Percentiles rank a stretch among this genome's conserved stretches.
phyloP scores from a whole-genome alignment of 345 rosid species.

The Pistacia atlantica region DNA sequence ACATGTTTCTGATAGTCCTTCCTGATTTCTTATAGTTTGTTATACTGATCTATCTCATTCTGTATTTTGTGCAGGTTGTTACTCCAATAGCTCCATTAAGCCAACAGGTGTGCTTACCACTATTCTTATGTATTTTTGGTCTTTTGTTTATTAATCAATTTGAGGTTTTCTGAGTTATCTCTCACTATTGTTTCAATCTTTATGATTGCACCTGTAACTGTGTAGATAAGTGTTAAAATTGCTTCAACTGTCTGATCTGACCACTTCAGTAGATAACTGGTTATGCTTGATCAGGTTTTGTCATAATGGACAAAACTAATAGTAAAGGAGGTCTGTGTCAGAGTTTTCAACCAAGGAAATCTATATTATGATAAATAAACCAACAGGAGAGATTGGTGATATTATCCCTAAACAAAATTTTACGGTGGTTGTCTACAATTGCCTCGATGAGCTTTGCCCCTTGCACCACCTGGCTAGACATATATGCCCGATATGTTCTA shows the following conservation, averaged over 20 bases:
- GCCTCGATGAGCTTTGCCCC: neutral
- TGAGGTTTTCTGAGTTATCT: neutral
- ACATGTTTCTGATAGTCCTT: neutral
- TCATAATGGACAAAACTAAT: no score
- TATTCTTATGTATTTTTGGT: neutral
- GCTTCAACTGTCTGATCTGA: neutral
- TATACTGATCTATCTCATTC: neutral
- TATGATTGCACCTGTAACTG: no score
- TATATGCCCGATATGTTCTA: neutral
- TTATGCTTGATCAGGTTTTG: no score
- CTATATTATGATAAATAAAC: neutral
- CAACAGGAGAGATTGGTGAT: neutral
- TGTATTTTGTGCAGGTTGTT: constrained; percentile 66
- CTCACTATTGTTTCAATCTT: no score
- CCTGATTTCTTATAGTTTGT: constrained; percentile 8
- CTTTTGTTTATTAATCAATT: neutral
- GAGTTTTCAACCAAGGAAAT: neutral
- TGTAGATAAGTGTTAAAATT: neutral
- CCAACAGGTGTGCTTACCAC: constrained; percentile 69
- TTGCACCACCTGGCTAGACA: neutral
- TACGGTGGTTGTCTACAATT: neutral
- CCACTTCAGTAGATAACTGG: no score
- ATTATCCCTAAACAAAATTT: neutral
- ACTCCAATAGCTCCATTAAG: constrained; percentile 98
- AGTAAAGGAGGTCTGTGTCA: neutral